Conservation (phyloP, 305 asterid species). For the Plantago lanceolata region DNA sequence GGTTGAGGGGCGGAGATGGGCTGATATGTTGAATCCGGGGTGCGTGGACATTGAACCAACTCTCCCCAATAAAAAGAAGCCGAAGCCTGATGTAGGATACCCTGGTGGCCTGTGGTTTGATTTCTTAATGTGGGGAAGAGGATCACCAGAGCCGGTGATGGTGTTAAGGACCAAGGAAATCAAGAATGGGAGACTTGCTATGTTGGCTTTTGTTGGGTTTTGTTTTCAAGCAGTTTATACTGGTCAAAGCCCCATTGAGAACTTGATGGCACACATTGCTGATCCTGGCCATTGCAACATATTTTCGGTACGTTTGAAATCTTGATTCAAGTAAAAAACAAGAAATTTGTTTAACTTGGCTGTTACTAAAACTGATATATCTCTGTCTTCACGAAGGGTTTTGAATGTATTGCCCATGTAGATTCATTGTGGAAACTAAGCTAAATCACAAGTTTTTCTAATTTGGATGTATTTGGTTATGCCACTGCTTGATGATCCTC, state of each 20-base stretch:
- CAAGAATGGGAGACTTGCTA: conserved; percentile 80
- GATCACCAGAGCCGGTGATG: conserved; percentile 81
- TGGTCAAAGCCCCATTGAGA: conserved; percentile 63
- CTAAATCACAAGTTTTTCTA: too few species aligned
- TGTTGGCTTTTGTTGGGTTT: conserved; percentile 77
- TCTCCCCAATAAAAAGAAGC: conserved; percentile 54
- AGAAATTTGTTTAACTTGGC: neutral
- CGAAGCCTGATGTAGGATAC: conserved; percentile 70
- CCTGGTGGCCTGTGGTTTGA: conserved; percentile 85
- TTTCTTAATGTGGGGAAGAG: conserved; percentile 78
- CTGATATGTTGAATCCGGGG: conserved; percentile 71
- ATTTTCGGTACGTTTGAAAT: conserved; percentile 42
- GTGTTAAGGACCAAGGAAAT: conserved; percentile 76
- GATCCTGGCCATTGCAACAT: conserved; percentile 87
- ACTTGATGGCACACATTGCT: conserved; percentile 60
- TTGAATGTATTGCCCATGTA: too few species aligned
- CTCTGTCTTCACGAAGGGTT: too few species aligned
- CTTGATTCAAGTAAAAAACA: neutral
- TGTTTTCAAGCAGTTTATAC: conserved; percentile 79
- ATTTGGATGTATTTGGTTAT: too few species aligned
- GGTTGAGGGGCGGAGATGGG: conserved; percentile 93
- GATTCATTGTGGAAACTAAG: too few species aligned
- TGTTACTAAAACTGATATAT: neutral
- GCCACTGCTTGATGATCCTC: too few species aligned
- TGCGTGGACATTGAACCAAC: conserved; percentile 65